Evolutionary conservation across 2,329 filamentous ascomycete genomes (phyloP).

Genomic region (Didymella pomorum): DNA sequence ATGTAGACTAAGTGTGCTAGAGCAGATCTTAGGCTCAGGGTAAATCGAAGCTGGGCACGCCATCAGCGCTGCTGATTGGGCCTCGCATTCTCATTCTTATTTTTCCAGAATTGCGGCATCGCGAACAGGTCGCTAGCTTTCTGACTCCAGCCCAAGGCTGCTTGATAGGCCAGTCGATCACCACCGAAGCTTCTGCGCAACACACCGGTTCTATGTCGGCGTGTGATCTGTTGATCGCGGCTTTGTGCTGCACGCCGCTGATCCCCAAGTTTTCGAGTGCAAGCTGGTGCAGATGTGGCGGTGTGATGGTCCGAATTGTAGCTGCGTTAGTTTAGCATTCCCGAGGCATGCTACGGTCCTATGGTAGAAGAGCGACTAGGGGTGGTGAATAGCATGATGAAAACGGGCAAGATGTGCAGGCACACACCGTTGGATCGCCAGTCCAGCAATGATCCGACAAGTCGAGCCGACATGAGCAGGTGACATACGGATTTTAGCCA

Average conservation of each 20-base stretch:
- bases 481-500: conserved; percentile 11
- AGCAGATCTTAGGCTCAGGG: conserved; percentile 21
- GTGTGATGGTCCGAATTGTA: conserved; percentile 16
- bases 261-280: background rate
- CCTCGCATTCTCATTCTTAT: conserved; percentile 5
- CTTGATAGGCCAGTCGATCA: conserved; percentile 15
- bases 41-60: conserved; percentile 19
- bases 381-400: background rate
- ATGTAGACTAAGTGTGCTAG: conserved; percentile 9
- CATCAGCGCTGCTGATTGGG: conserved; percentile 3
- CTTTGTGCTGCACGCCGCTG: conserved; percentile 1
- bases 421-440: conserved; percentile 10
- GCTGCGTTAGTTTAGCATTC: conserved; percentile 20
- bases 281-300: conserved; percentile 10
- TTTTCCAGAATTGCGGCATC: conserved; percentile 16
- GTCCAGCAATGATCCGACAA: background rate
- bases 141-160: background rate
- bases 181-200: conserved; percentile 6
- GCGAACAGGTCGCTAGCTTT: conserved; percentile 1
- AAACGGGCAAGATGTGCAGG: conserved; percentile 19
- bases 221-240: conserved; percentile 18
- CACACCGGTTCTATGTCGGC: conserved; percentile 11
- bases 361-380: background rate
- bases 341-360: conserved; percentile 9
- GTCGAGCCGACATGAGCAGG: conserved; percentile 9